Conservation (phyloP, 306 rosid species). For the Elaeagnus macrophylla region DNA sequence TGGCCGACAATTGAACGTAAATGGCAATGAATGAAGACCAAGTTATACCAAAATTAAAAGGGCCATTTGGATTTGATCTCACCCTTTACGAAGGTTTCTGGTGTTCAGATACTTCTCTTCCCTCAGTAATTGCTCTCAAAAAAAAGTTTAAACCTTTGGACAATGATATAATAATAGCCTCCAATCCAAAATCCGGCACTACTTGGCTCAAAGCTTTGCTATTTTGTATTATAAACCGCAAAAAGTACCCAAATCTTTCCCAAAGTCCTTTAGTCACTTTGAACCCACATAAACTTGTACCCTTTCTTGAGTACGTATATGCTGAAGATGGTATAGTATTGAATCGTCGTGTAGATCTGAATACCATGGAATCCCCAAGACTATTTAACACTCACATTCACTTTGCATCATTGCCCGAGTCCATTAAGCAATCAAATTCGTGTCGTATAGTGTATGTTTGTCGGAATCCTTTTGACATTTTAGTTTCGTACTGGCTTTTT, state of each 20-base stretch:
- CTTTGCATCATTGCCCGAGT: not conserved
- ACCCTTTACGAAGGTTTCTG: conserved; percentile 5
- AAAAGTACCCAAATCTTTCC: not conserved
- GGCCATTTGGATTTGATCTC: not conserved
- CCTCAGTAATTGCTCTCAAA: not conserved
- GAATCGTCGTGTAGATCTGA: not conserved
- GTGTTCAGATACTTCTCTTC: not conserved
- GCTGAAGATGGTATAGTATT: not conserved
- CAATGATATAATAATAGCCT: not conserved
- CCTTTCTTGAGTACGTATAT: conserved; percentile 1
- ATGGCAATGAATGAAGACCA: no score
- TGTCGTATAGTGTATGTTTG: conserved; percentile 1
- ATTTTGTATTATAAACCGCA: conserved; percentile 3
- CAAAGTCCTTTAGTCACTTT: not conserved
- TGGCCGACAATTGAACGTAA: no score
- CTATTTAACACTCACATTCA: conserved; percentile 3
- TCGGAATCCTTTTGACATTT: conserved; percentile 5
- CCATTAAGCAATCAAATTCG: not conserved
- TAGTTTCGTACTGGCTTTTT: not conserved
- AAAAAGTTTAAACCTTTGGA: conserved; percentile 5
- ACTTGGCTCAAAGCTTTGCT: conserved; percentile 11
- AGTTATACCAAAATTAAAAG: not conserved
- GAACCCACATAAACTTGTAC: conserved; percentile 5
- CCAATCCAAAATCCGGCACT: conserved; percentile 1
- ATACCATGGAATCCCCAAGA: not conserved